Evolutionary conservation across 2,329 filamentous ascomycete genomes (phyloP).

Genomic region (Tolypocladium inflatum): DNA sequence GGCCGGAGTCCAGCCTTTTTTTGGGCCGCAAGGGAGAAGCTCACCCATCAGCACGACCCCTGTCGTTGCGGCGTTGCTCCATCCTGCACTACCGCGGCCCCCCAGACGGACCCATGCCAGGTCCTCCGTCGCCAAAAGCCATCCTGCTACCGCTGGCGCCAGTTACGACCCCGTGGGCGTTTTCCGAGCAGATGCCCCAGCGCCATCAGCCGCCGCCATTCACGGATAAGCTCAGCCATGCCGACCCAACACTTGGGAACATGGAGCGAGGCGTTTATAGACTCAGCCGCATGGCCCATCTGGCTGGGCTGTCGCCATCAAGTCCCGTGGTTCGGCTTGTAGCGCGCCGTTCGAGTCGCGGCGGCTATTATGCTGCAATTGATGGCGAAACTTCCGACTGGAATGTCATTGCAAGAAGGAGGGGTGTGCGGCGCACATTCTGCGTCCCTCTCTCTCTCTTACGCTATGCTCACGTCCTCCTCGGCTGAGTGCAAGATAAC

Average conservation of each 20-base stretch:
- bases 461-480: neutral
- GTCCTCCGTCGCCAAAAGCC: neutral
- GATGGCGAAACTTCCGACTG: neutral
- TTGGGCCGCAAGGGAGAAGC: neutral
- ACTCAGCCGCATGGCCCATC: neutral
- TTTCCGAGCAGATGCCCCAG: conserved; percentile 2
- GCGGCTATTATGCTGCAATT: neutral
- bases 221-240: conserved; percentile 23
- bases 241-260: conserved; percentile 21
- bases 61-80: neutral
- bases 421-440: neutral
- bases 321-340: neutral
- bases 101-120: neutral
- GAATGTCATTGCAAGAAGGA: neutral
- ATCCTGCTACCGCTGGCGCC: neutral
- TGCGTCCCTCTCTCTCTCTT: neutral
- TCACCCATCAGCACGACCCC: neutral
- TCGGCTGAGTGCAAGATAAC: neutral
- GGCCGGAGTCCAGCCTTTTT: neutral
- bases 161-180: neutral
- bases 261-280: conserved; percentile 15
- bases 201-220: conserved; percentile 20
- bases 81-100: neutral
- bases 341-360: neutral
- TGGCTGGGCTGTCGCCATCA: neutral